Evolutionary conservation across 2,329 filamentous ascomycete genomes (phyloP), one percentile per base, ranked within the genome.

Genomic region (Pleomassaria siparia): DNA sequence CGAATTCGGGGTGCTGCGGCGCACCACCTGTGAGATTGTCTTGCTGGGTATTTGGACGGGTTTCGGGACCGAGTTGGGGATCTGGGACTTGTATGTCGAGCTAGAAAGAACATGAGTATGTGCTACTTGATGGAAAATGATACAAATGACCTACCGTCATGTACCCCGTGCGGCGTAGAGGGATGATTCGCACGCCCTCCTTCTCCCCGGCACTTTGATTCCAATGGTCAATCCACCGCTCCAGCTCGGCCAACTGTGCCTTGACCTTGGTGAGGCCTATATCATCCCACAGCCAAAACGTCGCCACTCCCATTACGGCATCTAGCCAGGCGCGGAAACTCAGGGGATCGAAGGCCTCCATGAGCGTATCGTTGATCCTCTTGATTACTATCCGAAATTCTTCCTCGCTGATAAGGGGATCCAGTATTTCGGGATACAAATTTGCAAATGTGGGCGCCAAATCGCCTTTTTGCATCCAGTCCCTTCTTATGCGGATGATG

Each of bases 261-360:
- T 97, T 97, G 49, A 87, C 81, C 8, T 80, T 84, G 3, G 88
- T 88, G 28, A 89, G 73, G 1, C 92, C 91, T 18, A 92, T 62
- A 66, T 97, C 92, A 49, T 99, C 94, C 90, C 91, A 97, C 26
- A 97, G 63, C 89, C 91, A 99, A 18, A 92, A 89, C 0, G 94
- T 97, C 26, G 91, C 72, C 4, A 95, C 76, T 2, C 92, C 91
- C 58, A 97, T 67, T 10, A 89, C 69, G 11, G 84, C 82, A 70
- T 99, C 94, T 0, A 96, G 55, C 62, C 91, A 83, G 58, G 95
- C 95, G 42, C 89, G 79, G 60, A 82, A 74, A 45, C 80, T 84
- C 67, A 85, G 91, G 0, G 94, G 92, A 62, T 87, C 83, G 69
- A 95, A 96, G 0, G 87, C 85, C n/a, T 80, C 80, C 30, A 87